Percentiles rank a stretch among this genome's conserved stretches.
These are phyloP conservation scores for Vaccinium myrtillus DNA, from an alignment of 148 eudicot genomes.

Conservation along the genomic window DNA sequence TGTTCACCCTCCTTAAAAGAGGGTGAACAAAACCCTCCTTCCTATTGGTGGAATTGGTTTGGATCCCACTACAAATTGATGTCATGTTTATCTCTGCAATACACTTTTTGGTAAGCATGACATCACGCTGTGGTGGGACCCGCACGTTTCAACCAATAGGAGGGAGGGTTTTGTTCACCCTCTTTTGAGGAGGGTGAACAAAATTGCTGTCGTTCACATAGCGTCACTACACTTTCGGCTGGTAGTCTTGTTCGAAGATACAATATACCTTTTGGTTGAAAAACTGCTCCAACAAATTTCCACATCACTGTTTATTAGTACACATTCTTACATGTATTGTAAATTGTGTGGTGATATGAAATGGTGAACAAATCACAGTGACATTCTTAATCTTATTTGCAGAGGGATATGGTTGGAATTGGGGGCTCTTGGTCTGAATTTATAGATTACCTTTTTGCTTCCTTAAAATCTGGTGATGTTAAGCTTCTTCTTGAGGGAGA, in stretches of 20 bases:
- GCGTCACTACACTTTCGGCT: background rate
- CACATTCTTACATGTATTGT: background rate
- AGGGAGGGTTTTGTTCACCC: no score
- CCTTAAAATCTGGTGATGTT: slow-evolving; percentile 66
- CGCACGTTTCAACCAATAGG: no score
- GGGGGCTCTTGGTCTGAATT: slow-evolving; percentile 87
- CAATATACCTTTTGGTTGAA: background rate
- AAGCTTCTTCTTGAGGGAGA: slow-evolving; percentile 70
- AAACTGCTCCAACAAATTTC: background rate
- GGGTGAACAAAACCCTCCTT: no score
- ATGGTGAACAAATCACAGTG: background rate
- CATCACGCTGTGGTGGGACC: no score
- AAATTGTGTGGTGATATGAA: background rate
- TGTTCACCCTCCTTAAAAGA: no score
- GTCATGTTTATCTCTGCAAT: no score
- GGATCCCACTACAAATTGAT: no score
- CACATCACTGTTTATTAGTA: background rate
- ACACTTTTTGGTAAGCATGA: no score
- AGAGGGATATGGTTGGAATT: slow-evolving; percentile 81
- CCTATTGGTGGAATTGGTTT: no score
- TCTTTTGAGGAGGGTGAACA: no score
- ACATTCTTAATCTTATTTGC: slow-evolving; percentile 21
- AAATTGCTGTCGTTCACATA: no score
- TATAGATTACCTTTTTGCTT: slow-evolving; percentile 56
- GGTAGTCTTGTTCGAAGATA: background rate